Evolutionary conservation across 2,329 filamentous ascomycete species (phyloP).

Genomic region (Hirsutella rhossiliensis): DNA sequence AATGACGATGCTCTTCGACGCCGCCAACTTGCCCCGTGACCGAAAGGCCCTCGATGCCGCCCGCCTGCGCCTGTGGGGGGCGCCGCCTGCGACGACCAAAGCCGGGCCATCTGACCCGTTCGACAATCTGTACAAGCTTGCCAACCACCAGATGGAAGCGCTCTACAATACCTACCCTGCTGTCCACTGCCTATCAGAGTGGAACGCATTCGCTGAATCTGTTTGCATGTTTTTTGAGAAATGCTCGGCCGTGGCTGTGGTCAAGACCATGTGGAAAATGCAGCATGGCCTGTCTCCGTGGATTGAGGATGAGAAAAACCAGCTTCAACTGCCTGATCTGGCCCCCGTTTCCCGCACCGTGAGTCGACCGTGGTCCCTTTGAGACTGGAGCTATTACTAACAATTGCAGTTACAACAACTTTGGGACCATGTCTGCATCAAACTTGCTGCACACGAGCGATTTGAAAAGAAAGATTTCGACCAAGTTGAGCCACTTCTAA

Average conservation of each 20-base stretch:
- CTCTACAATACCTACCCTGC: constrained; percentile 38
- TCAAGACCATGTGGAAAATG: constrained; percentile 43
- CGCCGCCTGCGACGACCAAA: constrained; percentile 13
- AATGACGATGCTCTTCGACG: constrained; percentile 22
- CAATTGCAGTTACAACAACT: constrained; percentile 29
- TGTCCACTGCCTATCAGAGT: constrained; percentile 22
- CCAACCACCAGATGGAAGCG: constrained; percentile 36
- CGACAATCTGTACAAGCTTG: constrained; percentile 51
- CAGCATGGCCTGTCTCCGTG: constrained; percentile 52
- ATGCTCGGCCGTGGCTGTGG: constrained; percentile 36
- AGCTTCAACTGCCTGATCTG: constrained; percentile 27
- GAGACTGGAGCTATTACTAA: constrained; percentile 12
- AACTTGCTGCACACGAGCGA: constrained; percentile 22
- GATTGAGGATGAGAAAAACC: constrained; percentile 45
- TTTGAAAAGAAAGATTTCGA: constrained; percentile 33
- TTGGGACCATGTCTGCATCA: constrained; percentile 36
- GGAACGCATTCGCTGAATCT: constrained; percentile 38
- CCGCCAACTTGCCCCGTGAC: constrained; percentile 44
- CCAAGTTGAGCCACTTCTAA: constrained; percentile 41
- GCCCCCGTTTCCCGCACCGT: constrained; percentile 30
- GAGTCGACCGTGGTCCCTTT: constrained; percentile 12
- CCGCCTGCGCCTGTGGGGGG: constrained; percentile 50
- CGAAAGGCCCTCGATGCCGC: constrained; percentile 53
- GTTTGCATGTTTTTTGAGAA: constrained; percentile 39
- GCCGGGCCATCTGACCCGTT: constrained; percentile 49